These are phyloP conservation scores for Nematodospora valgi DNA, from an alignment of 805 yeast genomes.

Conservation along the genomic window DNA sequence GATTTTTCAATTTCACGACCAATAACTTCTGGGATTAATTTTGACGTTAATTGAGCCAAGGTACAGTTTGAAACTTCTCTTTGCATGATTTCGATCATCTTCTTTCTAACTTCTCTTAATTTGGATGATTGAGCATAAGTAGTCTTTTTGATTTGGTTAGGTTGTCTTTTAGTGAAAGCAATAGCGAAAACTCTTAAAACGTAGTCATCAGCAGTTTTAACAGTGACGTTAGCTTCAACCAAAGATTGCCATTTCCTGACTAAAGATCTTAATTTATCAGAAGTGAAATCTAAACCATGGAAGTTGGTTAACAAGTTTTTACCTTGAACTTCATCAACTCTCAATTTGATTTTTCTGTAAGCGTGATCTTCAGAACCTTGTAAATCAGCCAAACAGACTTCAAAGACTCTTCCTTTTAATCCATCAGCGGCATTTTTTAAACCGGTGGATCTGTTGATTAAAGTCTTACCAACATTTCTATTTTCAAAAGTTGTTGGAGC, in stretches of 20 bases:
- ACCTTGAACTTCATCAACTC: conserved; percentile 99
- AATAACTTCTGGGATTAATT: conserved; percentile 97
- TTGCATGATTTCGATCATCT: conserved; percentile 93
- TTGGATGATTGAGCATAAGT: conserved; percentile 97
- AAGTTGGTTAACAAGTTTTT: conserved; percentile 97
- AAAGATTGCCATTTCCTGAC: conserved; percentile 99
- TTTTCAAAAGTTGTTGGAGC: conserved; percentile 98
- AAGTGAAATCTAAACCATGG: conserved; percentile 98
- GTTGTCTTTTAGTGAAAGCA: conserved; percentile 98
- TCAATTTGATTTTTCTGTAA: conserved; percentile 93
- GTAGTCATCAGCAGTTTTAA: conserved; percentile 97
- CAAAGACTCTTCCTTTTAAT: conserved; percentile 96
- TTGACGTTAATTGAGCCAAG: conserved; percentile 92
- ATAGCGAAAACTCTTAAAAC: conserved; percentile 93
- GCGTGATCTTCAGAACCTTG: conserved; percentile 99
- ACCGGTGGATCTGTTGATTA: conserved; percentile 98
- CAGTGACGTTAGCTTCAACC: conserved; percentile 97
- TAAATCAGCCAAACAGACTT: conserved; percentile 93
- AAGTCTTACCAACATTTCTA: conserved; percentile 98
- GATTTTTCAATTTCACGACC: conserved; percentile 98
- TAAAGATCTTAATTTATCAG: conserved; percentile 95
- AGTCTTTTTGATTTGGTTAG: conserved; percentile 96
- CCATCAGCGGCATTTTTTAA: conserved; percentile 97
- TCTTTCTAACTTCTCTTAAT: conserved; percentile 96
- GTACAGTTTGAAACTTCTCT: conserved; percentile 95